Conservation (phyloP, 805 yeast genomes). For the Candida germanica region DNA sequence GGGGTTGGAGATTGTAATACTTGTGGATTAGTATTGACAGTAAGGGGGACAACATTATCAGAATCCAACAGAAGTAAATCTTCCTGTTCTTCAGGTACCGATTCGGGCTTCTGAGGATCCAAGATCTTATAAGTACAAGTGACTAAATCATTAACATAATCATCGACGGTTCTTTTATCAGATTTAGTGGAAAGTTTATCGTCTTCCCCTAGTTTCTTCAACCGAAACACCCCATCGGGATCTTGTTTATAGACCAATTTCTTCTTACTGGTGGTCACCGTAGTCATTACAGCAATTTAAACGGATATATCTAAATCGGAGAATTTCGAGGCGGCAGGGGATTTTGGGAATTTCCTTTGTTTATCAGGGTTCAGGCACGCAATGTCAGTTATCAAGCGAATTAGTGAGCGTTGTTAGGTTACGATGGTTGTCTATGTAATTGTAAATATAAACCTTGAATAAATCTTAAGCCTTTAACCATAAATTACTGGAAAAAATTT, state of each 20-base stretch:
- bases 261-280: conserved; percentile 20
- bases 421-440: too few species aligned
- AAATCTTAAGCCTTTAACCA: too few species aligned
- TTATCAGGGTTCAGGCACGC: not conserved
- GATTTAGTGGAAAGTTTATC: conserved; percentile 13
- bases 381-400: not conserved
- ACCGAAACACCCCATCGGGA: conserved; percentile 37
- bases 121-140: conserved; percentile 29
- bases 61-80: not conserved
- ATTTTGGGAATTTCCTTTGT: not conserved
- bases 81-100: not conserved
- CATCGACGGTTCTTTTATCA: conserved; percentile 21
- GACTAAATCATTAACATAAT: conserved; percentile 28
- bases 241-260: conserved; percentile 35
- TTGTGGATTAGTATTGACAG: not conserved
- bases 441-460: too few species aligned
- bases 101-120: conserved; percentile 10
- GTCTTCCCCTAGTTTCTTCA: conserved; percentile 24
- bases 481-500: too few species aligned
- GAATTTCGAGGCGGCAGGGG: not conserved
- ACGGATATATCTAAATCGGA: not conserved
- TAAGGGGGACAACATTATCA: not conserved
- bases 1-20: conserved; percentile 1
- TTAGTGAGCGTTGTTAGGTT: too few species aligned
- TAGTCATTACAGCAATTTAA: conserved; percentile 14